Evolutionary conservation across 2,329 filamentous ascomycete species (phyloP).

Genomic region (Alternaria ventricosa): DNA sequence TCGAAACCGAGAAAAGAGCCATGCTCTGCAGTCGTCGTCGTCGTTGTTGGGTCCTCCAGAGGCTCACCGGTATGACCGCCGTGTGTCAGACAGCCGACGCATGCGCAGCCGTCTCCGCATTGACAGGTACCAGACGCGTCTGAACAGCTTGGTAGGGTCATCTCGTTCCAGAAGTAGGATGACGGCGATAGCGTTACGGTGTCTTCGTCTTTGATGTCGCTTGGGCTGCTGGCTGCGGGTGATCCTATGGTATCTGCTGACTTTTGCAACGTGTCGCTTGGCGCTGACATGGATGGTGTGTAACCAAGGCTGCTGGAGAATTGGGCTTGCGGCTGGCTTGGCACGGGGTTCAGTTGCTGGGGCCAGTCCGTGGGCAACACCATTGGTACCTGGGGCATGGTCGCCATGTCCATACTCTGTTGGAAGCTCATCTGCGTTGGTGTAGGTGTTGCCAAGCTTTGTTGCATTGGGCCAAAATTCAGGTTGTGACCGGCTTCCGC

Average conservation of each 20-base stretch:
- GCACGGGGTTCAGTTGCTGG: slow-evolving; percentile 20
- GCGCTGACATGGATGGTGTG: slow-evolving; percentile 13
- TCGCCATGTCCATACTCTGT: slow-evolving; percentile 25
- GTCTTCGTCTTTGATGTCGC: slow-evolving; percentile 41
- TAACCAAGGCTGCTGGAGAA: slow-evolving; percentile 21
- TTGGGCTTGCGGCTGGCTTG: slow-evolving; percentile 18
- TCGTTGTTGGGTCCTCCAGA: slow-evolving; percentile 31
- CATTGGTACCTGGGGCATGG: slow-evolving; percentile 24
- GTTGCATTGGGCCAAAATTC: slow-evolving; percentile 20
- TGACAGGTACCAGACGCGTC: slow-evolving; percentile 59
- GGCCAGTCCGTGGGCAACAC: slow-evolving; percentile 32
- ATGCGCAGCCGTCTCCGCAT: slow-evolving; percentile 60
- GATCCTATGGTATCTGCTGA: slow-evolving; percentile 18
- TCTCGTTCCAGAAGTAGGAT: slow-evolving; percentile 47
- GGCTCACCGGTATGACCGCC: slow-evolving; percentile 56
- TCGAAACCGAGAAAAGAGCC: slow-evolving; percentile 24
- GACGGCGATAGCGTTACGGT: slow-evolving; percentile 46
- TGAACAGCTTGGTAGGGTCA: slow-evolving; percentile 52
- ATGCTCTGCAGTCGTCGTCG: slow-evolving; percentile 13
- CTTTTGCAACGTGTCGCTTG: slow-evolving; percentile 17
- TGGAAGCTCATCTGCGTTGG: slow-evolving; percentile 30
- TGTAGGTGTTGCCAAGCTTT: slow-evolving; percentile 26
- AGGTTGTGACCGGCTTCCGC: slow-evolving; percentile 30
- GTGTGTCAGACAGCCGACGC: slow-evolving; percentile 61
- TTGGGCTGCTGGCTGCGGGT: slow-evolving; percentile 35